Conservation (phyloP, 495 filamentous ascomycete species). For the Hypoxylon lenormandii region DNA sequence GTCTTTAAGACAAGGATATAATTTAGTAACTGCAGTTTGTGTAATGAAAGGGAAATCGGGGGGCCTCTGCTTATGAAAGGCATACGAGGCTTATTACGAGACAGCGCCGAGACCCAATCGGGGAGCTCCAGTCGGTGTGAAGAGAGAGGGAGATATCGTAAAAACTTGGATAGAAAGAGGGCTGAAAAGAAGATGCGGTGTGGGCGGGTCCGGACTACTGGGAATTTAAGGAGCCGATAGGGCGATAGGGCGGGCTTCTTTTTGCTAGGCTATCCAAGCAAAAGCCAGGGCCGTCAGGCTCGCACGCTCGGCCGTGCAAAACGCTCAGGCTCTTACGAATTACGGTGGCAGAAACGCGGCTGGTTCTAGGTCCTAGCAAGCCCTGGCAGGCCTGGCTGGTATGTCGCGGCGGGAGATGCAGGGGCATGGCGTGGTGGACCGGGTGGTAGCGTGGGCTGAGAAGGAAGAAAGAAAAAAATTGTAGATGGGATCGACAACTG, state of each 20-base stretch:
- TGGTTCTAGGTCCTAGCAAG: too few species aligned
- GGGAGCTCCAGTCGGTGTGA: conserved; percentile 37
- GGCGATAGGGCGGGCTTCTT: too few species aligned
- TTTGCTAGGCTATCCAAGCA: too few species aligned
- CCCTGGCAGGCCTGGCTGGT: not conserved
- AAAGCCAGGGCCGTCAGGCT: too few species aligned
- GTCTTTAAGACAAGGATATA: not conserved
- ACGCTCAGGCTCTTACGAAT: conserved; percentile 13
- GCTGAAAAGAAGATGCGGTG: conserved; percentile 44
- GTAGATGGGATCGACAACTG: conserved; percentile 39
- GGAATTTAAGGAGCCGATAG: conserved; percentile 15
- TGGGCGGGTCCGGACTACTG: conserved; percentile 31
- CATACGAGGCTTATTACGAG: conserved; percentile 22
- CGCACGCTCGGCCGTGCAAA: too few species aligned
- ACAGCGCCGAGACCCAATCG: conserved; percentile 29
- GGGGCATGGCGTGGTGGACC: conserved; percentile 36
- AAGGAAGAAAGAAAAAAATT: conserved; percentile 15
- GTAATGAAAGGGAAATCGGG: not conserved
- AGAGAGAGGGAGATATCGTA: conserved; percentile 1
- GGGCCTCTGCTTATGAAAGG: conserved; percentile 12
- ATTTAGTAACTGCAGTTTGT: not conserved
- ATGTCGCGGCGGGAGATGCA: conserved; percentile 15
- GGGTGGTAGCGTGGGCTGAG: conserved; percentile 27
- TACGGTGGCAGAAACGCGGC: conserved; percentile 3
- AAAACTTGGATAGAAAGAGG: conserved; percentile 2